Base-by-base conservation (phyloP, 495 filamentous ascomycete species). In the Haplographium delicatum region DNA sequence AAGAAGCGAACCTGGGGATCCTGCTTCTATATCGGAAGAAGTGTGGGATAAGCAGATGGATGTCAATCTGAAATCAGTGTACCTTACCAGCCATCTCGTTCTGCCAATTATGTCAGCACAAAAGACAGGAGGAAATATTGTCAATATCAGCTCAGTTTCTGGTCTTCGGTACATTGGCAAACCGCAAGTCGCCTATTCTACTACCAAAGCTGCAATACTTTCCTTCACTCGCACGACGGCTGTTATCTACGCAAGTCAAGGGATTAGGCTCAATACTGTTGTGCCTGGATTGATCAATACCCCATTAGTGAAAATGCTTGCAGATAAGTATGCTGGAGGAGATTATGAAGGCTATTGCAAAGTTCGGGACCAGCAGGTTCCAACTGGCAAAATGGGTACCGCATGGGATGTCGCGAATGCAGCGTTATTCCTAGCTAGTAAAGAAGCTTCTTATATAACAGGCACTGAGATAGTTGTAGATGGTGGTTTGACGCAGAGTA, bases 381-480 rank as follows among this genome's bases (percentile, higher is more conserved):
- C 59, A 6, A 57, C 43, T 43, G 52, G 56, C 9, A 52, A 61
- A 44, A 62, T 60, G 42, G 61, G 65, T 0, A 59, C 61, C 20
- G 63, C 65, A 1, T 72, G 69, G 63, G 79, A 81, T 62, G 71
- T 81, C 15, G 73, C 76, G 0, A 68, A 73, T 60, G 68, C 72
- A 0, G 71, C 68, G 1, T 50, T 76, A 30, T 82, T 79, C 50
- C 60, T 81, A 9, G 72, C 66, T 1, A 67, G 67, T 24, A 68
- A 72, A 42, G 75, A 76, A 44, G 69, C 76, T 4, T 47, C 51
- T 11, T 81, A 76, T 61, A 69, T 79, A 19, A 80, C 76, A 1
- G 76, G 78, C 0, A 66, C 73, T 52, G 67, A 79, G 51, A 58
- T 81, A 7, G 65, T 80, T 1, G 71, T 82, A 1, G 76, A 81